These are phyloP conservation scores for Monosporascus cannonballus DNA, from an alignment of 2,329 filamentous ascomycete species.

Conservation along the genomic window DNA sequence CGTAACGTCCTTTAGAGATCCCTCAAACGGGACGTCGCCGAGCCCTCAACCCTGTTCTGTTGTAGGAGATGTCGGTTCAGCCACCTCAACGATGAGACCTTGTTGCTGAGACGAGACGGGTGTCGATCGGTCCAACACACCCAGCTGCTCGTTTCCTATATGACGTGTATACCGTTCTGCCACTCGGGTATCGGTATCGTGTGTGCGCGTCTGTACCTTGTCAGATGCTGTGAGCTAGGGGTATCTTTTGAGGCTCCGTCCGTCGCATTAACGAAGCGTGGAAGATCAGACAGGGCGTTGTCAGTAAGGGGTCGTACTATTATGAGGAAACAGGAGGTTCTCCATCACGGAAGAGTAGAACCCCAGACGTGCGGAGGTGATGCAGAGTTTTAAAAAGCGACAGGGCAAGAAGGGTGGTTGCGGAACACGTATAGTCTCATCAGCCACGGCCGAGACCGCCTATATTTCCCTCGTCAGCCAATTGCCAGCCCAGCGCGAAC, in stretches of 20 bases:
- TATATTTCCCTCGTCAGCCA: constrained; percentile 15
- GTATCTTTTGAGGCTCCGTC: constrained; percentile 12
- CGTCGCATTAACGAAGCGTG: constrained; percentile 26
- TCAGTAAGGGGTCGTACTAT: constrained; percentile 24
- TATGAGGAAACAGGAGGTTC: constrained; percentile 30
- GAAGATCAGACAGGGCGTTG: constrained; percentile 32
- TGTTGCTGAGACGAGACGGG: constrained; percentile 9
- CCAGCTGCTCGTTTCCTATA: constrained; percentile 3
- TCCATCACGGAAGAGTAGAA: constrained; percentile 30
- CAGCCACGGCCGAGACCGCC: constrained; percentile 29
- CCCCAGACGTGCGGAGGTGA: constrained; percentile 31
- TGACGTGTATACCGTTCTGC: constrained; percentile 9
- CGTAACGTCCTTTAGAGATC: constrained; percentile 6
- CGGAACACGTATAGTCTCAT: constrained; percentile 22
- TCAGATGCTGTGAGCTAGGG: constrained; percentile 2
- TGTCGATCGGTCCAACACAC: constrained; percentile 10
- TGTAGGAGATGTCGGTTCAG: constrained; percentile 7
- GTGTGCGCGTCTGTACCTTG: constrained; percentile 6
- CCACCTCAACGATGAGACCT: constrained; percentile 9
- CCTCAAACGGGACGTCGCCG: too few relatives aligned
- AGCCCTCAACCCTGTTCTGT: constrained; percentile 11
- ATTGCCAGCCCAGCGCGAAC: constrained; percentile 20
- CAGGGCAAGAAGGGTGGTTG: constrained; percentile 28
- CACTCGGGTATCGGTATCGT: constrained; percentile 13
- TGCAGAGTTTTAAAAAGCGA: constrained; percentile 37